A percentile compares a stretch with the other conserved stretches of the same genome.
Conservation (phyloP, 352 stramenopile genomes). For the Pythium periplocum region DNA sequence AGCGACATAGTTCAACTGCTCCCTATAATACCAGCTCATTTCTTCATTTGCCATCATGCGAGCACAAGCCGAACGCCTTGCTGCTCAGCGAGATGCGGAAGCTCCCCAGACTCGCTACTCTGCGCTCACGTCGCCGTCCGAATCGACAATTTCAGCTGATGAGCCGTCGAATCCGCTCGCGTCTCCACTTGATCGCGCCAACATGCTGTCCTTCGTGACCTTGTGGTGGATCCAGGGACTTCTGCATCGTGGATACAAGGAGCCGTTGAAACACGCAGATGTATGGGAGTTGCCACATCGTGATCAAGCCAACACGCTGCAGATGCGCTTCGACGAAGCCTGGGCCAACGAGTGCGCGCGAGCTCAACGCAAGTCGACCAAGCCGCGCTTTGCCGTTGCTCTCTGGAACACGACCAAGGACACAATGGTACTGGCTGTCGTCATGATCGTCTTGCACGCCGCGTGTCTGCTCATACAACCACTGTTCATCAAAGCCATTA, state of each 20-base stretch:
- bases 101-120: too few species aligned
- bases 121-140: too few species aligned
- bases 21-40: too few species aligned
- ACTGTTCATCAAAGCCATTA: slow-evolving; percentile 26
- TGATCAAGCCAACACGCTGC: slow-evolving; percentile 36
- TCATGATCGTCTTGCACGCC: slow-evolving; percentile 38
- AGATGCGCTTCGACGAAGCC: slow-evolving; percentile 35
- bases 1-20: too few species aligned
- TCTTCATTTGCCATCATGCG: too few species aligned
- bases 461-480: slow-evolving; percentile 35
- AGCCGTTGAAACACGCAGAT: slow-evolving; percentile 25
- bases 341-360: slow-evolving; percentile 22
- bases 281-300: slow-evolving; percentile 37
- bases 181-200: slow-evolving; percentile 13
- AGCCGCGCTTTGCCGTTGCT: slow-evolving; percentile 34
- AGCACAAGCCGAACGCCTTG: too few species aligned
- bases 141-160: too few species aligned
- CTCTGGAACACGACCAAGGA: slow-evolving; percentile 39
- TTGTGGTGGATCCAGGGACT: slow-evolving; percentile 54
- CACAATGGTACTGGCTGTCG: slow-evolving; percentile 26
- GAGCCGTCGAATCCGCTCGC: too few species aligned
- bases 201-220: slow-evolving; percentile 36
- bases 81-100: too few species aligned
- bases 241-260: slow-evolving; percentile 24
- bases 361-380: not conserved